Evolutionary conservation across 164 flowering plant genomes (phyloP), one percentile per base, ranked within the genome.

Genomic region (Magnolia sinica): DNA sequence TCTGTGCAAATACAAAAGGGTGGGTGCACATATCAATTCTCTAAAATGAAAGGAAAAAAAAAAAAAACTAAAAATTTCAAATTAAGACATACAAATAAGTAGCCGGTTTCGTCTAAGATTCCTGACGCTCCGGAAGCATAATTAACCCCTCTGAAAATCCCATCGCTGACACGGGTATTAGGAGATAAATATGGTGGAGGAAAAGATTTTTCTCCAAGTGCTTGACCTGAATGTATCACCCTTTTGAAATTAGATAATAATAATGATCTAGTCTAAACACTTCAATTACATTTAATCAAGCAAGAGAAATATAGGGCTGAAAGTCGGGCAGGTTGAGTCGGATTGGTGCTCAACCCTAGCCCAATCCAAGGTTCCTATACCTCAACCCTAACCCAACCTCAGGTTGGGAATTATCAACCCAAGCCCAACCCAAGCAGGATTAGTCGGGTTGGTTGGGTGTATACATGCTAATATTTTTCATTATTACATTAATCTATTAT

Each of bases 121-220:
- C 93, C 93, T 0, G 92, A 85, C 11, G 91, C 86, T 50, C 93
- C 92, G 8, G 96, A 91, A 13, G 93, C 92, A 64, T 88, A 90
- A 68, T 91, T 91, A n/a, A 88, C 65, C 68, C 93, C 96, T 31
- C 64, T 20, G 7, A 64, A 68, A n/a, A 81, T 72, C 8, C 82
- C 83, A 4, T 73, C 64, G 31, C 69, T 59, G 10, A 11, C 61
- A 58, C 61, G 55, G 65, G 85, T 74, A 22, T 78, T 82, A 23
- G 92, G 90, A 22, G 87, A 86, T 8, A 89, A 74, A 63, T 81
- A 88, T 0, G 93, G 92, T 58, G 87, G 89, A 72, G 91, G 83
- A 76, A 82, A 87, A n/a, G 88, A 77, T 66, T 65, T 81, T 11
- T 81, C 88, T 68, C 91, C 91, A 2, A 90, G 87, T 37, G 80